Percentiles rank a stretch among this genome's conserved stretches.
Evolutionary conservation across 495 filamentous ascomycete genomes (phyloP).

Genomic region (Penicillium arizonense): DNA sequence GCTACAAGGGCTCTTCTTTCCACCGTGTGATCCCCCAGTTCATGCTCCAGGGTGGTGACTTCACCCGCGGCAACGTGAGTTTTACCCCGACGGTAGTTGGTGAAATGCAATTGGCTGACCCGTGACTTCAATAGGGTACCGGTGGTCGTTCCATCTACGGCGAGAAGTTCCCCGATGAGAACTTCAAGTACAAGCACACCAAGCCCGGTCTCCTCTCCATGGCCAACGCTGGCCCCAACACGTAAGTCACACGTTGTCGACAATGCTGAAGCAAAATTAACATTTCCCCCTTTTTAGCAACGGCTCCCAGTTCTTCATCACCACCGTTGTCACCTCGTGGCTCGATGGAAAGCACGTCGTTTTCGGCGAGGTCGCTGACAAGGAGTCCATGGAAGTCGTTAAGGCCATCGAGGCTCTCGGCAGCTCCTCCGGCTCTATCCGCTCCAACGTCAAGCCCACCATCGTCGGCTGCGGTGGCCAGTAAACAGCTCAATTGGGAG

Average conservation of each 20-base stretch:
- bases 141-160: conserved; percentile 97
- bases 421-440: conserved; percentile 57
- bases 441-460: conserved; percentile 62
- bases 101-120: background rate
- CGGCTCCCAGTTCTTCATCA: conserved; percentile 98
- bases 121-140: conserved; percentile 54
- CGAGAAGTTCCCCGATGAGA: conserved; percentile 96
- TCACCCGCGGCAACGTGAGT: conserved; percentile 86
- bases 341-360: conserved; percentile 98
- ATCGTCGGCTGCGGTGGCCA: conserved; percentile 60
- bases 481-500: conserved; percentile 33
- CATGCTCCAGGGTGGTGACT: conserved; percentile 99
- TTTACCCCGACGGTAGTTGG: background rate
- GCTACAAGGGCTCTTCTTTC: conserved; percentile 89
- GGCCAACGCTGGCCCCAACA: conserved; percentile 89
- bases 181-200: conserved; percentile 82
- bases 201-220: conserved; percentile 90
- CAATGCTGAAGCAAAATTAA: background rate
- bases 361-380: conserved; percentile 85
- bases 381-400: conserved; percentile 61
- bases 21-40: conserved; percentile 97
- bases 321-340: conserved; percentile 87
- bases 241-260: conserved; percentile 51
- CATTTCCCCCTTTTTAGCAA: conserved; percentile 58
- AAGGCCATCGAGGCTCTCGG: conserved; percentile 72